Evolutionary conservation across 352 stramenopile species (phyloP).

Genomic region (Thalassiosira gravida): DNA sequence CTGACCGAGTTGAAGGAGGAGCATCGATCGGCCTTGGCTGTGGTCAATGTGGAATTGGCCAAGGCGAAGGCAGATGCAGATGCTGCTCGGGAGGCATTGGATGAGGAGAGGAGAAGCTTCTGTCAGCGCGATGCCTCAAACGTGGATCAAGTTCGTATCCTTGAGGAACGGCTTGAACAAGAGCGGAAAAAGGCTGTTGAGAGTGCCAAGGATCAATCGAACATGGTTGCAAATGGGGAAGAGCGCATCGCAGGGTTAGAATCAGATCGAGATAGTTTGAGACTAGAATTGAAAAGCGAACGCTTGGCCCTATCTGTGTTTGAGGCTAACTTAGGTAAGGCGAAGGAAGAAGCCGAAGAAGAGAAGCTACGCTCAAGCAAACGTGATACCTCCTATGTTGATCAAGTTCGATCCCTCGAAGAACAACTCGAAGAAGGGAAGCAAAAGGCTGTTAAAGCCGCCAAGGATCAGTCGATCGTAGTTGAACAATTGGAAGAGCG

Average conservation of each 20-base stretch:
- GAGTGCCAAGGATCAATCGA: background rate
- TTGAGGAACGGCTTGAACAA: constrained; percentile 14
- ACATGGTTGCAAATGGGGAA: constrained; percentile 1
- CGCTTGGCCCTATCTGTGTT: background rate
- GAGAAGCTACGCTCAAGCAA: constrained; percentile 20
- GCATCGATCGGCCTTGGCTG: background rate
- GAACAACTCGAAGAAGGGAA: background rate
- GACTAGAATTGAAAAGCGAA: background rate
- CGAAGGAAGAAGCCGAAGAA: constrained; percentile 19
- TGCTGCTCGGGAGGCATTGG: constrained; percentile 8
- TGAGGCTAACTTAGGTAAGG: constrained; percentile 12
- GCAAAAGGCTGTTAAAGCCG: background rate
- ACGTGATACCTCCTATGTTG: background rate
- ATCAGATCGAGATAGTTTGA: constrained; percentile 6
- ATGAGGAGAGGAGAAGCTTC: constrained; percentile 27
- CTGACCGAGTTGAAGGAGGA: background rate
- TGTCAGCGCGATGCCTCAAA: background rate
- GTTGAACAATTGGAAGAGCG: background rate
- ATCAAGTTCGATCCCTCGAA: constrained; percentile 12
- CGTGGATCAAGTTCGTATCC: background rate
- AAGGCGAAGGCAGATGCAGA: constrained; percentile 23
- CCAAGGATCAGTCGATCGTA: background rate
- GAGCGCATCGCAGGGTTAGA: constrained; percentile 1
- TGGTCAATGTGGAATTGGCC: constrained; percentile 9
- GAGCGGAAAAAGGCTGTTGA: background rate